Base-by-base conservation (phyloP, 2,329 filamentous ascomycete species). In the Aspergillus terreus region DNA sequence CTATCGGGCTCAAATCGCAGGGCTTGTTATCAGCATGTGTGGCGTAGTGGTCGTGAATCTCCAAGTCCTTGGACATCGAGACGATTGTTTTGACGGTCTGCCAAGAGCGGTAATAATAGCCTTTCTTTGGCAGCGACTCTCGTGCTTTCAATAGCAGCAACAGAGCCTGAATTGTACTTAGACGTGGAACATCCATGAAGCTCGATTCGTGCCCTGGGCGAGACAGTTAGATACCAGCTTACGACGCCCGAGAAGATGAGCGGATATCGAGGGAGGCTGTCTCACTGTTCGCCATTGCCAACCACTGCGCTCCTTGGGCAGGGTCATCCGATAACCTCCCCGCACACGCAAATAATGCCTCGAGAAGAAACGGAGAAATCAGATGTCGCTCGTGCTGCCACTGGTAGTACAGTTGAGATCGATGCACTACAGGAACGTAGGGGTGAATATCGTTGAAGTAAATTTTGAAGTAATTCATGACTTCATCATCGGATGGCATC, bases 91-190 rank as follows among this genome's bases (percentile, higher is more conserved):
- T 92, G 17, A 95, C 84, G 4, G 88, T 90, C 84, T 96, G 95
- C 92, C 94, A 97, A 0, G 94, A 97, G 35, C 92, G 86, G 72
- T 94, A 97, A 70, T 94, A 97, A 67, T 97, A 97, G 1, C 94
- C 94, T 54, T 90, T 85, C 66, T 95, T 95, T 0, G 92, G 92
- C 7, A 88, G 85, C n/a, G 89, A 88, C 70, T 97, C 92, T 57
- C 91, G 83, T 1, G 92, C 94, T 70, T 97, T 97, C 41, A 96
- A 75, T 15, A 96, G 79, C 42, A 97, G 85, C 42, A 96, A 75
- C 55, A 96, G 77, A 3, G 91, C 92, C 72, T 97, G 92, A 9
- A 97, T 84, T 0, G 94, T 97, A 71, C 90, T 96, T 44, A 97
- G 67, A 46, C 92, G 82, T 2, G 92, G 91, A 21, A 92, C 84